Evolutionary conservation across 164 flowering plant genomes (phyloP), one percentile per base, ranked within the genome.

Genomic region (Magnolia sinica): DNA sequence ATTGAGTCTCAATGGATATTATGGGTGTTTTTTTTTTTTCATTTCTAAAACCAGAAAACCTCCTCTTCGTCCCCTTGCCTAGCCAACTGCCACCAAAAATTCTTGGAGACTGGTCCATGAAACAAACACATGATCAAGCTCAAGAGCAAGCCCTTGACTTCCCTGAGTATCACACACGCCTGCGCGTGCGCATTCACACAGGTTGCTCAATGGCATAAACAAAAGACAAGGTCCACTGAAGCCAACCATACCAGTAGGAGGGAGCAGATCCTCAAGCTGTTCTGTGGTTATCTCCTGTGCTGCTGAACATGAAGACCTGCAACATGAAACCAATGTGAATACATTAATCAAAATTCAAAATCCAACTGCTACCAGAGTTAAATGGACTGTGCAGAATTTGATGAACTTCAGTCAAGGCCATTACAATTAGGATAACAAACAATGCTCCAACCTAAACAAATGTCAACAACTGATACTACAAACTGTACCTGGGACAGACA

Each of bases 241-340:
- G 50, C 31, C 71, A 29, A 24, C 51, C 45, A 29, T 72, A 70
- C 77, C 65, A 6, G 24, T 71, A 13, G 78, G n/a, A 4, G 67
- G 55, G 13, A 87, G 79, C 72, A 88, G 83, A 69, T 81, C 79
- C 78, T 91, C 91, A 73, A 87, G 81, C 75, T 91, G 93, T 70
- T 79, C 77, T 14, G 89, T 76, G 64, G 69, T 76, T 73, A 89
- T 74, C 73, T 91, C 94, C 78, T 89, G 91, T 10, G 87, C 87
- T 64, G 87, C 87, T 73, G 88, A 87, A 84, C 96, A 92, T n/a
- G 89, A 87, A 76, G 83, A 82, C 85, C 94, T 92, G 85, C 51
- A 51, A 65, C 31, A 1, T 77, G 23, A 73, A 29, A 49, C 8
- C 68, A 18, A 69, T 65, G 49, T 23, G 23, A 18, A 10, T 27